Conservation (phyloP, 345 rosid species). For the Arabidopsis thaliana region TAIR10.1 NC_003075.7:9351501-9352000, state of each 20-base stretch:
- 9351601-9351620: slow-evolving; percentile 98
- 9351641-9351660: slow-evolving; percentile 80
- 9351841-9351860: slow-evolving; percentile 96
- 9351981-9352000: neutral
- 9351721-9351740: slow-evolving; percentile 96
- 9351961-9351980: slow-evolving; percentile 63
- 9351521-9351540: slow-evolving; percentile 90
- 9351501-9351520: slow-evolving; percentile 99
- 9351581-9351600: slow-evolving; percentile 76
- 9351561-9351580: slow-evolving; percentile 74
- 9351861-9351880: slow-evolving; percentile 95
- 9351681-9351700: slow-evolving; percentile 65
- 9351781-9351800: neutral
- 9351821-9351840: slow-evolving; percentile 84
- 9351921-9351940: slow-evolving; percentile 76
- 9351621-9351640: slow-evolving; percentile 85
- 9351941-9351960: slow-evolving; percentile 82
- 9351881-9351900: slow-evolving; percentile 97
- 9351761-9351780: neutral
- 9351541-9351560: slow-evolving; percentile 67
- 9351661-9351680: slow-evolving; percentile 64
- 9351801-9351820: slow-evolving; percentile 43
- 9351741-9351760: slow-evolving; percentile 55
- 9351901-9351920: slow-evolving; percentile 99
- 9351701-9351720: slow-evolving; percentile 95